These are phyloP conservation scores for Starmerella scarabaei DNA, from an alignment of 805 yeast genomes.

Conservation along the genomic window DNA sequence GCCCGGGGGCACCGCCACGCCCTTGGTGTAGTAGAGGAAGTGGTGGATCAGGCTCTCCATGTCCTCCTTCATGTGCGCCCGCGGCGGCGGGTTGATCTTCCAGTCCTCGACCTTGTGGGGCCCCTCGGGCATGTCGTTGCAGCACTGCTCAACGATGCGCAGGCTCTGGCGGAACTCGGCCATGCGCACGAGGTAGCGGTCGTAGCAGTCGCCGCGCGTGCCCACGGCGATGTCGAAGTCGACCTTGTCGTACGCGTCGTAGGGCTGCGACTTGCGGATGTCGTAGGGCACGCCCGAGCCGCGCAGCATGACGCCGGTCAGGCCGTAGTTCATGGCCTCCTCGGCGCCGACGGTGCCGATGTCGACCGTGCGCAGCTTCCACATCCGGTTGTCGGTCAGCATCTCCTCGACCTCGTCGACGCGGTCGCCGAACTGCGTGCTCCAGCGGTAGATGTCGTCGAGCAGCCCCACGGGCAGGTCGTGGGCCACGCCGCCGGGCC, in stretches of 20 bases:
- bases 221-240: slow-evolving; percentile 85
- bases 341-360: slow-evolving; percentile 75
- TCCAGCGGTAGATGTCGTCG: slow-evolving; percentile 92
- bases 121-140: slow-evolving; percentile 84
- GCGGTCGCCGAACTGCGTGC: slow-evolving; percentile 88
- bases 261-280: slow-evolving; percentile 73
- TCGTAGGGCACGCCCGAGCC: slow-evolving; percentile 85
- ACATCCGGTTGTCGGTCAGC: slow-evolving; percentile 79
- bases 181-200: slow-evolving; percentile 79
- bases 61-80: slow-evolving; percentile 73
- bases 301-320: slow-evolving; percentile 81
- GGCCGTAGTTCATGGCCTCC: slow-evolving; percentile 68
- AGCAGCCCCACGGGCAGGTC: slow-evolving; percentile 75
- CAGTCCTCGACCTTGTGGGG: slow-evolving; percentile 84
- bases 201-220: slow-evolving; percentile 79
- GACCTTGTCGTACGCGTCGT: slow-evolving; percentile 76
- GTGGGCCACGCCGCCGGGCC: slow-evolving; percentile 88
- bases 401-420: slow-evolving; percentile 82
- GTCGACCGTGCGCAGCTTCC: slow-evolving; percentile 76
- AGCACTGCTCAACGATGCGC: slow-evolving; percentile 79
- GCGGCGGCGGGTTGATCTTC: slow-evolving; percentile 73
- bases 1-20: slow-evolving; percentile 78
- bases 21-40: slow-evolving; percentile 76
- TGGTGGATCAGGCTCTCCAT: slow-evolving; percentile 89
- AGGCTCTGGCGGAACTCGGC: slow-evolving; percentile 84